Conservation (phyloP, 352 stramenopile genomes). For the Pythium volutum region DNA sequence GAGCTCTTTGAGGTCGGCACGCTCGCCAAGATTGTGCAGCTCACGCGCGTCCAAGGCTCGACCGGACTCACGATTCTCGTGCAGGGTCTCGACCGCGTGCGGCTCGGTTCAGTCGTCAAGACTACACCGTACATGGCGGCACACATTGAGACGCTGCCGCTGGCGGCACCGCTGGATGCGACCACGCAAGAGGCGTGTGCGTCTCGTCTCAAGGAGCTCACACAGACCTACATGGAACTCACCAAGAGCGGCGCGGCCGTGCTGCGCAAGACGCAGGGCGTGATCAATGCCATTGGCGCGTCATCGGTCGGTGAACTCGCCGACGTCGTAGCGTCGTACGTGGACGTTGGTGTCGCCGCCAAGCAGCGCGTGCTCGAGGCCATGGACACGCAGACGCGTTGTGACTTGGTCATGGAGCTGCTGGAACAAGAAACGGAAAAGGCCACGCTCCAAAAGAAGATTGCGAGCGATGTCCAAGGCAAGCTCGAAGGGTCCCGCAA, state of each 20-base stretch:
- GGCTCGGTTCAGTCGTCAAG: constrained; percentile 44
- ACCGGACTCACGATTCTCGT: constrained; percentile 65
- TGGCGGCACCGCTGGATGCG: neutral
- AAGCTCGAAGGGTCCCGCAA: constrained; percentile 67
- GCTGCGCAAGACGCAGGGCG: constrained; percentile 48
- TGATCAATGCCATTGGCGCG: constrained; percentile 63
- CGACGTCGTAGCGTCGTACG: constrained; percentile 67
- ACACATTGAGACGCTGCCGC: constrained; percentile 9
- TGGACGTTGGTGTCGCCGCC: constrained; percentile 46
- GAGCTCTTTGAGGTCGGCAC: constrained; percentile 58
- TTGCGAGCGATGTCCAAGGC: constrained; percentile 66
- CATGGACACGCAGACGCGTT: constrained; percentile 38
- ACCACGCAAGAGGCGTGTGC: constrained; percentile 36
- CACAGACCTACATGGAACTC: constrained; percentile 61
- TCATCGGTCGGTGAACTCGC: constrained; percentile 59
- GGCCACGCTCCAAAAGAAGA: constrained; percentile 57
- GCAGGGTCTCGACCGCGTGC: constrained; percentile 54
- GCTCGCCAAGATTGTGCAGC: constrained; percentile 69
- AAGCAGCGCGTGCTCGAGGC: constrained; percentile 66
- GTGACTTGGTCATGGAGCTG: constrained; percentile 44
- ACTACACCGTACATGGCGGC: constrained; percentile 59
- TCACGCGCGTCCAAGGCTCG: constrained; percentile 57
- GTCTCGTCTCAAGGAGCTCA: constrained; percentile 57
- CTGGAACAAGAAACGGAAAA: constrained; percentile 62
- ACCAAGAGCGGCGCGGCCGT: constrained; percentile 52